Evolutionary conservation across 2,329 filamentous ascomycete species (phyloP), one percentile per base, ranked within the genome.

Genomic region (Aaosphaeria arxii): DNA sequence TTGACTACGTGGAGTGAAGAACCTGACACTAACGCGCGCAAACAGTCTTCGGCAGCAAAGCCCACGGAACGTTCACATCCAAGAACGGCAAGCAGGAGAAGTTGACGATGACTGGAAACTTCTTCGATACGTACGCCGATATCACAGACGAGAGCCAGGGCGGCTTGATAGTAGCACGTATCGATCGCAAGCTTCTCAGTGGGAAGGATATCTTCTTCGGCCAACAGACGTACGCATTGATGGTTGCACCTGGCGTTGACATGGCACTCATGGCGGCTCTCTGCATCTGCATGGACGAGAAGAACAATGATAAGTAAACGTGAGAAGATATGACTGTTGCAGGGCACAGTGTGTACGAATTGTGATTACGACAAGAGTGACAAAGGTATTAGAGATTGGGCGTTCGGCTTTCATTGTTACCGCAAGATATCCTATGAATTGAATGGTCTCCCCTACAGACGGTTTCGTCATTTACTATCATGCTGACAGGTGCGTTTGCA

Each of bases 211-310:
- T 86, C 2, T 63, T 86, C 28, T 79, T 77, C 38, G 80, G 77
- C 7, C 77, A 85, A 69, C 83, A 88, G 69, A 85, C 83, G 4
- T 89, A 89, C 55, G 78, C 75, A 1, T 75, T 89, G 5, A 76
- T 75, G 1, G 76, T 88, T 5, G 84, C 84, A 1, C 82, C 85
- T 0, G 80, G 80, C 11, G 81, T 87, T 5, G 86, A 89, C 59
- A 76, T 86, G 67, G 79, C 82, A 4, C 60, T 88, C 42, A 79
- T 88, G 54, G 81, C 77, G 0, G 86, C 85, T 7, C 72, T 88
- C 59, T 88, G 84, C 61, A 83, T 89, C 45, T 83, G 80, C 51
- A 70, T 88, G 50, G 86, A 88, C 54, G 84, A 88, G 75, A 79
- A 78, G 71, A 80, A 85, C 48, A 80, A 83, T 42, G 76, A 81